These are phyloP conservation scores for Aspergillus avenaceus DNA, from an alignment of 495 filamentous ascomycete species.

Conservation along the genomic window DNA sequence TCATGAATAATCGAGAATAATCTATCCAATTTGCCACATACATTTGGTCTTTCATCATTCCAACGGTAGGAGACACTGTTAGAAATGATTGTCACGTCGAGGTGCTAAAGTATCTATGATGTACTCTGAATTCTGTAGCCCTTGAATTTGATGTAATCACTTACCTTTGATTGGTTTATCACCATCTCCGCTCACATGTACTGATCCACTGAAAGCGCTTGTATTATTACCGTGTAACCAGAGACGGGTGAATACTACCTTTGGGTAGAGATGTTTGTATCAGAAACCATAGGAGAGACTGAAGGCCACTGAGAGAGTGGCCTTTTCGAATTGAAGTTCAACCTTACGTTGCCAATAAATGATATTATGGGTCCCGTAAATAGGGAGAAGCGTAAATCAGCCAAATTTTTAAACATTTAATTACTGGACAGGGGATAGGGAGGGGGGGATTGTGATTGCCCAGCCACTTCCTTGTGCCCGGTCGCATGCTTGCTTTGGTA, in stretches of 20 bases:
- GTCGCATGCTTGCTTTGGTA: constrained; percentile 21
- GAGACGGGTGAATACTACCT: constrained; percentile 1
- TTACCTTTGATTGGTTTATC: background rate
- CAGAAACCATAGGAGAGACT: background rate
- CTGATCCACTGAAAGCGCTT: background rate
- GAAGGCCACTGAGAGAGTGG: constrained; percentile 13
- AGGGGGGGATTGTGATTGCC: background rate
- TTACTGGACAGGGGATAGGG: background rate
- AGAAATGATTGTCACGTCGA: background rate
- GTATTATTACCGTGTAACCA: background rate
- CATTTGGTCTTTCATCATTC: no score
- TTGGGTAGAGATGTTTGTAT: background rate
- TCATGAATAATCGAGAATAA: background rate
- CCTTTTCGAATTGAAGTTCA: constrained; percentile 8
- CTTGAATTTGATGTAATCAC: constrained; percentile 13
- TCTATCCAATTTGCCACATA: background rate
- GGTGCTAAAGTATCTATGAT: constrained; percentile 5
- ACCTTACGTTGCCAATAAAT: constrained; percentile 4
- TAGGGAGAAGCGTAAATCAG: constrained; percentile 3
- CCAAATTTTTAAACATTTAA: background rate
- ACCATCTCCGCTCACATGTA: constrained; percentile 4
- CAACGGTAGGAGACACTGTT: background rate
- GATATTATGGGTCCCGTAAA: constrained; percentile 9
- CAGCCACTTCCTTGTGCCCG: constrained; percentile 23
- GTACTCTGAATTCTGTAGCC: constrained; percentile 2